Base-by-base conservation (phyloP, 257 asterid genomes). In the Solanum bulbocastanum region DNA sequence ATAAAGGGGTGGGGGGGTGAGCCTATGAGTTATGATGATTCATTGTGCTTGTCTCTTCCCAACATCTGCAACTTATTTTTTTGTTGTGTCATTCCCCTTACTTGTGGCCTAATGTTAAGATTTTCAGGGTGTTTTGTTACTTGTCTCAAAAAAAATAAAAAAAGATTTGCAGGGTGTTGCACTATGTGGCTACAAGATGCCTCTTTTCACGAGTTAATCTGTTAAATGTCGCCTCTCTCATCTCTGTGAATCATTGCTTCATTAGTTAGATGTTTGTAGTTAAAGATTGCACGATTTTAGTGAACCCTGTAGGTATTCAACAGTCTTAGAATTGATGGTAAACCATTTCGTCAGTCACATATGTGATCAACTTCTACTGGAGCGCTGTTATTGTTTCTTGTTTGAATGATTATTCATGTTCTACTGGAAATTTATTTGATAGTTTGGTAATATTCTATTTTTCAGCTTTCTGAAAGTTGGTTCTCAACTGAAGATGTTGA, bases 401-500 rank as follows among this genome's bases (percentile, higher is more conserved):
- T 81, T 81, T 18, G 27, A 79, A 44, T 79, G 58, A 23, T 79
- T 14, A 46, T 49, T 30, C 27, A 49, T 81, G 68, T 81, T 15
- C 68, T 81, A 10, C 69, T 44, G 69, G 20, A 49, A 10, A 42
- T 46, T 81, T 39, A 62, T 62, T 85, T 65, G 74, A 85, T 14
- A 39, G 81, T 85, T 36, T 27, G 73, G 36, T 73, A 39, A 69
- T 79, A 44, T 2, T 88, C 66, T 60, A 37, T 87, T 86, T 90
- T 94, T 92, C 97, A 96, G 99, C 95, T 94, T 87, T 91, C 91
- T 52, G 42, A 91, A 91, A 90, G 92, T 71, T 96, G 98, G 98
- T 96, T 96, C 89, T 90, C 89, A 86, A 95, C 98, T 58, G 95
- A 92, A 69, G 98, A 95, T 91, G 99, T 95, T 86, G 93, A 97